Conservation (phyloP, 2,329 filamentous ascomycete genomes). For the Periglandula ipomoeae region DNA sequence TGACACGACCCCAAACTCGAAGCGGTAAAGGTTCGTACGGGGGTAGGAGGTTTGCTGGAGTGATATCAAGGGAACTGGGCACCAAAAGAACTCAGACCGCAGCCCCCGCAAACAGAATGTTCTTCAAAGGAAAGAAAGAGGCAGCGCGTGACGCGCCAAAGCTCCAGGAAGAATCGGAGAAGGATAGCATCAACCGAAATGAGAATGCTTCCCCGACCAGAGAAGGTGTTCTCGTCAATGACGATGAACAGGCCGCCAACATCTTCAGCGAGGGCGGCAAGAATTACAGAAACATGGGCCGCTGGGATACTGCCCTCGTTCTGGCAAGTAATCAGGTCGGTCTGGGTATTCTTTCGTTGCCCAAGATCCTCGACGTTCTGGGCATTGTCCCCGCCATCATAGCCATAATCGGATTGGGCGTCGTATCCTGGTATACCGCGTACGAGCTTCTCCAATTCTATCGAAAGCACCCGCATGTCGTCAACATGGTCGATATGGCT, state of each 20-base stretch:
- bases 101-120: background rate
- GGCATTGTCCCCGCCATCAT: slow-evolving; percentile 61
- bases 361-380: slow-evolving; percentile 59
- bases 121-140: background rate
- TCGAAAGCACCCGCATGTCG: slow-evolving; percentile 55
- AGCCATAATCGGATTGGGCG: slow-evolving; percentile 53
- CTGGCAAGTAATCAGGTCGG: slow-evolving; percentile 26
- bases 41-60: too few relatives aligned
- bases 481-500: slow-evolving; percentile 64
- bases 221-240: background rate
- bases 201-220: background rate
- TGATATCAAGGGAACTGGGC: too few relatives aligned
- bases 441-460: slow-evolving; percentile 53
- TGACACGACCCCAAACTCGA: too few relatives aligned
- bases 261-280: slow-evolving; percentile 22
- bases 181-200: background rate
- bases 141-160: background rate
- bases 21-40: too few relatives aligned
- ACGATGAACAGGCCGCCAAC: slow-evolving; percentile 13
- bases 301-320: slow-evolving; percentile 24
- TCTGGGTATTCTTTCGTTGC: slow-evolving; percentile 54
- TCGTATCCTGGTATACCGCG: slow-evolving; percentile 55
- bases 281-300: slow-evolving; percentile 23
- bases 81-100: too few relatives aligned
- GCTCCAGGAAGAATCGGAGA: background rate